These are phyloP conservation scores for Saccharomycopsis crataegensis DNA, from an alignment of 1,139 yeast species.

Conservation along the genomic window DNA sequence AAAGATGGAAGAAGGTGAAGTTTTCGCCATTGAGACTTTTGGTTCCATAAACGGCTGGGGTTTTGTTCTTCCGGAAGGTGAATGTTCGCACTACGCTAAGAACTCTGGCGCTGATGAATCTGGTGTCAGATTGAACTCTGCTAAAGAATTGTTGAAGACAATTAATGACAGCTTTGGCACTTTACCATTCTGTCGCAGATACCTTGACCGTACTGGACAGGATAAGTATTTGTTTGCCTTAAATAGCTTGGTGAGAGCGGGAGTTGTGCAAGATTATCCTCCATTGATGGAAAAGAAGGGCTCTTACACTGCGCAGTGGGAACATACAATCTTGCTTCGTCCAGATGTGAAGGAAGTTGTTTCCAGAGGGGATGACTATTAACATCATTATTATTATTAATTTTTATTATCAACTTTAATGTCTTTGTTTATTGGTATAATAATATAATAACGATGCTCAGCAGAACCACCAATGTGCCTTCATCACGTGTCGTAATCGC, in stretches of 20 bases:
- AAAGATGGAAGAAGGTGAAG: constrained; percentile 98
- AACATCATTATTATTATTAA: constrained; percentile 14
- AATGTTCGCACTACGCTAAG: constrained; percentile 87
- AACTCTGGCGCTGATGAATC: constrained; percentile 38
- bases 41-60: constrained; percentile 91
- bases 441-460: neutral
- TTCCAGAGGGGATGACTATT: constrained; percentile 91
- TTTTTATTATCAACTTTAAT: neutral
- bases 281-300: constrained; percentile 86
- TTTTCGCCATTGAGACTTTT: constrained; percentile 95
- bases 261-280: constrained; percentile 89
- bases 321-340: constrained; percentile 85
- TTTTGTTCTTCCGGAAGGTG: constrained; percentile 78
- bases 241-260: constrained; percentile 77
- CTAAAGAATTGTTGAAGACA: constrained; percentile 55
- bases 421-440: neutral
- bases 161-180: constrained; percentile 86
- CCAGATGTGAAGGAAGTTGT: constrained; percentile 93
- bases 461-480: neutral
- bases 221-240: constrained; percentile 88
- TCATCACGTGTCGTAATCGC: neutral
- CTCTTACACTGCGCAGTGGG: constrained; percentile 91
- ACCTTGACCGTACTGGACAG: constrained; percentile 85
- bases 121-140: constrained; percentile 54
- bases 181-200: constrained; percentile 93